Percentiles rank a stretch among this genome's conserved stretches.
phyloP scores from a whole-genome alignment of 768 basidiomycete species.

The Amanita pallidorosea region DNA sequence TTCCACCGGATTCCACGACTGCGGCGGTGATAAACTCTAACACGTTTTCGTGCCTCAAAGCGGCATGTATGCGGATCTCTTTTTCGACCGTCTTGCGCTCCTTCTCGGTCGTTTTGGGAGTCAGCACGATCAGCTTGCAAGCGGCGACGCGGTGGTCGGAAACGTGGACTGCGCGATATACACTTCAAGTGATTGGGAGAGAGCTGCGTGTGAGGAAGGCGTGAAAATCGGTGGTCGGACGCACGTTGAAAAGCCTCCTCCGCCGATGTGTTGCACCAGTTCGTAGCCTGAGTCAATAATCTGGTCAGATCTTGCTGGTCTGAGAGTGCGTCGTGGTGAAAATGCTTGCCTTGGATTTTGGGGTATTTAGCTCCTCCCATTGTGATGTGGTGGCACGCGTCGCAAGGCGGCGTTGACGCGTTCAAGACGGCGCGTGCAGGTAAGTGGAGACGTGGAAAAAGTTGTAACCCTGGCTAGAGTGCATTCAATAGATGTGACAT shows the following conservation, averaged over 20 bases:
- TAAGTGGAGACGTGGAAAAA: too few species aligned
- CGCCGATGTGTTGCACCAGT: constrained; percentile 69
- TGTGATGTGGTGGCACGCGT: too few species aligned
- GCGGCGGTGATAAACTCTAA: constrained; percentile 77
- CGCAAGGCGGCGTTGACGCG: too few species aligned
- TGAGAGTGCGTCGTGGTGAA: background rate
- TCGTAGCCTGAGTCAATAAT: constrained; percentile 45
- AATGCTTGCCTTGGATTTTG: background rate
- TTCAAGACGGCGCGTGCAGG: too few species aligned
- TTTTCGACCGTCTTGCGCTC: constrained; percentile 80
- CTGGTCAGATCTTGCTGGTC: background rate
- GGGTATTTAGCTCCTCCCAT: background rate
- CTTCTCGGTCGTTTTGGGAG: constrained; percentile 47
- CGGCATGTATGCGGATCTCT: constrained; percentile 83
- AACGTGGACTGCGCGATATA: constrained; percentile 73
- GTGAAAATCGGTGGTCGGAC: constrained; percentile 12
- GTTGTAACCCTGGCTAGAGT: too few species aligned
- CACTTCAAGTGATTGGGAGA: constrained; percentile 32
- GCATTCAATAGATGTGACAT: too few species aligned
- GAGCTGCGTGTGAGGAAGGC: background rate
- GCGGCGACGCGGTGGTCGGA: constrained; percentile 62
- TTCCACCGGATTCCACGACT: constrained; percentile 56
- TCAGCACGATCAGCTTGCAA: constrained; percentile 74
- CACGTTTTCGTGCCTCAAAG: constrained; percentile 69
- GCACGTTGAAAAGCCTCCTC: constrained; percentile 82